phyloP scores from a whole-genome alignment of 768 basidiomycete genomes.

The Suillus weaverae region DNA sequence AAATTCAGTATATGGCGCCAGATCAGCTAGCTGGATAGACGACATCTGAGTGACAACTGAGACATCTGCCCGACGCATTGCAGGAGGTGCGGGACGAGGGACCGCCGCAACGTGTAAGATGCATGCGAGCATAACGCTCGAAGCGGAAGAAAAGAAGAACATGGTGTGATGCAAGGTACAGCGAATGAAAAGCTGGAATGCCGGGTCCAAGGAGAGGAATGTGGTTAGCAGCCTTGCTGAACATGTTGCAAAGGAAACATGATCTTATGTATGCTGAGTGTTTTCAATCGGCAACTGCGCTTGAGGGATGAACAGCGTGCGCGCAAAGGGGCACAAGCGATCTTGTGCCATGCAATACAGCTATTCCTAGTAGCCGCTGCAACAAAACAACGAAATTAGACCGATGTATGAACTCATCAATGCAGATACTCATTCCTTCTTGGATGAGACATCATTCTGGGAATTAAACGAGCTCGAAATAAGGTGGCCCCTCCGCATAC shows the following conservation, averaged over 20 bases:
- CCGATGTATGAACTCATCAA: neutral
- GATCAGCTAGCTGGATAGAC: conserved; percentile 32
- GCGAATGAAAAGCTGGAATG: neutral
- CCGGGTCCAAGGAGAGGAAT: neutral
- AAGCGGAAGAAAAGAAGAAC: neutral
- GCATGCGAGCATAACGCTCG: neutral
- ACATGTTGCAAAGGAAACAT: neutral
- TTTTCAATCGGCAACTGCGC: neutral
- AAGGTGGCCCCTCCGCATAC: neutral
- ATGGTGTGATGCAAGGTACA: neutral
- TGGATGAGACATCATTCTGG: neutral
- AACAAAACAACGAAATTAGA: neutral
- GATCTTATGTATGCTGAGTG: neutral
- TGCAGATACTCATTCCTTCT: neutral
- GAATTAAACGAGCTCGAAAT: neutral
- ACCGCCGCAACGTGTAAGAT: conserved; percentile 7
- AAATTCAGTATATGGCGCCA: conserved; percentile 51
- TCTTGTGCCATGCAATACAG: neutral
- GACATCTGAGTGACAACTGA: conserved; percentile 27
- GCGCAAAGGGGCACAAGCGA: neutral
- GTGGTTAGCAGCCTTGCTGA: neutral
- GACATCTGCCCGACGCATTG: conserved; percentile 7
- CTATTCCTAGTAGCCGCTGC: neutral
- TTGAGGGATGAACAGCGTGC: neutral
- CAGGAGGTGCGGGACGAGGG: conserved; percentile 1